Evolutionary conservation across 73 alveolate species (phyloP).

Genomic region (Paramecium tetraurelia): DNA sequence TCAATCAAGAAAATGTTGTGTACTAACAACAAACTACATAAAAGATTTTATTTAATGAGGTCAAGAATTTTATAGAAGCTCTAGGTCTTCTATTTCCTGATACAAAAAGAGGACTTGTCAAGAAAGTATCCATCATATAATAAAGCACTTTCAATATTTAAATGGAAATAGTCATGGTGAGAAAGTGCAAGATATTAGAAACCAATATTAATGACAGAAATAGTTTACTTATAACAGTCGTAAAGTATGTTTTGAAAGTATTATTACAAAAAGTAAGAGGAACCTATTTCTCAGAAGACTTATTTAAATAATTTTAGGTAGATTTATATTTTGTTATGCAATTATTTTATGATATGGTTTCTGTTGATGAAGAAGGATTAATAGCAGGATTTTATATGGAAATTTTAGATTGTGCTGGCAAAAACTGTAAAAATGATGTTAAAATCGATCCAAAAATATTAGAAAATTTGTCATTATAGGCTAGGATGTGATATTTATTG

Average conservation of each 20-base stretch:
- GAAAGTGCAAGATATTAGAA: conserved; percentile 41
- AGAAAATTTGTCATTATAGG: background rate
- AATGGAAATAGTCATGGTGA: conserved; percentile 34
- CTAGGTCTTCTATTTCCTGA: conserved; percentile 49
- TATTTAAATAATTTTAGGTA: conserved; percentile 36
- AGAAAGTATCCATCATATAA: conserved; percentile 20
- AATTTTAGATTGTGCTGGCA: conserved; percentile 50
- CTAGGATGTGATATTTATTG: background rate
- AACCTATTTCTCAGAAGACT: background rate
- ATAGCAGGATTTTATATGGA: conserved; percentile 45
- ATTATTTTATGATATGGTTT: conserved; percentile 40
- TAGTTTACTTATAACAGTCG: conserved; percentile 14
- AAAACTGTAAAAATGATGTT: background rate
- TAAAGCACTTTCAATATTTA: conserved; percentile 25
- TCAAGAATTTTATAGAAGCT: conserved; percentile 15
- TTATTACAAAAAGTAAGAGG: conserved; percentile 36
- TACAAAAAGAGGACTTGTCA: conserved; percentile 54
- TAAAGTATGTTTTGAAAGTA: conserved; percentile 30
- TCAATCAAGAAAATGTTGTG: background rate
- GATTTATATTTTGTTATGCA: conserved; percentile 50
- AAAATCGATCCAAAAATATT: background rate
- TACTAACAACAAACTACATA: background rate
- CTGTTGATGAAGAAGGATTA: conserved; percentile 60
- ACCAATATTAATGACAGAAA: conserved; percentile 20
- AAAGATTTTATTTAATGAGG: background rate